A percentile compares a stretch with the other conserved stretches of the same genome.
phyloP scores from a whole-genome alignment of 2,329 filamentous ascomycete species.

The Exophiala aquamarina region DNA sequence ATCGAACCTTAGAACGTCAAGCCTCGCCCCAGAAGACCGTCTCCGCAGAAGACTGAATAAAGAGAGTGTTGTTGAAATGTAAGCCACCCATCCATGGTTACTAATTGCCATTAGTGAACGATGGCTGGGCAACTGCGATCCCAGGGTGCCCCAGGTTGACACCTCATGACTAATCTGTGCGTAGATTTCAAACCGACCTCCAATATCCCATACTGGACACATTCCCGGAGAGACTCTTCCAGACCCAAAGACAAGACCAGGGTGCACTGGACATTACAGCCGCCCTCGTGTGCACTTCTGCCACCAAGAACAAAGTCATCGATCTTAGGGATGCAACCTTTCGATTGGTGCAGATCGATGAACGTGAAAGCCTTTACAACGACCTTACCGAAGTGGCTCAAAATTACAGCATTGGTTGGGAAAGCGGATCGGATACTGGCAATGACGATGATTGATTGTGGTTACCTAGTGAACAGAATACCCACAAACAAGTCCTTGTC shows the following conservation, averaged over 20 bases:
- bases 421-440: slow-evolving; percentile 39
- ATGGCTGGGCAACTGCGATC: background rate
- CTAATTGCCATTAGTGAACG: background rate
- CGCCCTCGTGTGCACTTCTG: slow-evolving; percentile 64
- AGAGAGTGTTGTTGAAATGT: slow-evolving; percentile 25
- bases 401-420: slow-evolving; percentile 63
- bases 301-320: slow-evolving; percentile 69
- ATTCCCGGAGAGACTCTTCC: slow-evolving; percentile 72
- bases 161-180: slow-evolving; percentile 7
- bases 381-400: slow-evolving; percentile 79
- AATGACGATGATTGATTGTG: slow-evolving; percentile 36
- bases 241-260: slow-evolving; percentile 44
- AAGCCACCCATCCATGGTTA: slow-evolving; percentile 1
- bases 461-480: background rate
- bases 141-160: too few relatives aligned
- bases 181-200: slow-evolving; percentile 22
- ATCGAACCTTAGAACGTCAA: slow-evolving; percentile 6
- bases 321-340: slow-evolving; percentile 63
- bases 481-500: background rate
- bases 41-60: slow-evolving; percentile 23
- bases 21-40: slow-evolving; percentile 20
- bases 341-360: slow-evolving; percentile 67
- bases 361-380: slow-evolving; percentile 80
- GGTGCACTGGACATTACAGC: slow-evolving; percentile 37
- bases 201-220: slow-evolving; percentile 76